A percentile compares a stretch with the other conserved stretches of the same genome.
Evolutionary conservation across 1,284 basidiomycete genomes (phyloP).

Genomic region (Ceratobasidium sp.): DNA sequence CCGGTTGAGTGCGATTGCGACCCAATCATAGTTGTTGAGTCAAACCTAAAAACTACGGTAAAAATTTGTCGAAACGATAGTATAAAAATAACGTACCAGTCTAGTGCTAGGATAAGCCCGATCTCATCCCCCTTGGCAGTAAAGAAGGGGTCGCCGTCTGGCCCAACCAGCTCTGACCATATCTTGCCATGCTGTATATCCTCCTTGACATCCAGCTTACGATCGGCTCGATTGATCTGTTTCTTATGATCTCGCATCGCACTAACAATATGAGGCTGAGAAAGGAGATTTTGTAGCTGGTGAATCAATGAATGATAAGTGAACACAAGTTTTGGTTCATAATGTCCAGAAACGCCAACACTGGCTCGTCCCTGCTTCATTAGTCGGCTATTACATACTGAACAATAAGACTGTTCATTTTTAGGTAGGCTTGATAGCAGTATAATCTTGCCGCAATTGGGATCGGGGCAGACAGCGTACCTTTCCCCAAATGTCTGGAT

Average conservation of each 20-base stretch:
- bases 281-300: constrained; percentile 13
- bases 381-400: not conserved
- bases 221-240: constrained; percentile 5
- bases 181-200: constrained; percentile 38
- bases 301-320: constrained; percentile 1
- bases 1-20: constrained; percentile 8
- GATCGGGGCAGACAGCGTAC: constrained; percentile 1
- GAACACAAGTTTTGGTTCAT: constrained; percentile 1
- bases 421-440: not conserved
- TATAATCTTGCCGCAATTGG: not conserved
- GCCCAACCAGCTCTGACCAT: constrained; percentile 16
- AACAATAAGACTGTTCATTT: not conserved
- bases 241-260: constrained; percentile 18
- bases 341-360: not conserved
- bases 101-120: constrained; percentile 24
- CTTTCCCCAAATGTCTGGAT: not conserved
- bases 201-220: constrained; percentile 9
- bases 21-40: constrained; percentile 21
- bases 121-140: constrained; percentile 20
- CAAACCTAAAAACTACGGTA: constrained; percentile 7
- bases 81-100: constrained; percentile 19
- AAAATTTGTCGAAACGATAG: not conserved
- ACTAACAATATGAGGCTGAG: constrained; percentile 11
- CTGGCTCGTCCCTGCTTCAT: constrained; percentile 2
- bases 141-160: constrained; percentile 13